phyloP scores from a whole-genome alignment of 1,284 basidiomycete genomes.

The Ganoderma resinaceum region DNA sequence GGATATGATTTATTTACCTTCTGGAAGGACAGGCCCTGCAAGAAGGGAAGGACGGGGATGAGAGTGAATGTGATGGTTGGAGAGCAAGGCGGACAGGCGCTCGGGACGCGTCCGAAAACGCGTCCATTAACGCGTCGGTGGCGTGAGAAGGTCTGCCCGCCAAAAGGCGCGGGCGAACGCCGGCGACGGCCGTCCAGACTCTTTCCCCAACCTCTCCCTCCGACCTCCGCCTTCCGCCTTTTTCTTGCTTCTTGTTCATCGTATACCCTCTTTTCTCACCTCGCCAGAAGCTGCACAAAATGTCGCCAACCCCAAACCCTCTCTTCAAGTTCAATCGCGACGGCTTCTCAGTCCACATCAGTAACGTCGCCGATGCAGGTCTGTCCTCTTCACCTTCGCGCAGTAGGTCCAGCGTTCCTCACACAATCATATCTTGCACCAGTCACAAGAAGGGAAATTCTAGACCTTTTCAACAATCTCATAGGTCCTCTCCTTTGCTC shows the following conservation, averaged over 20 bases:
- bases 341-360: conserved; percentile 50
- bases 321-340: conserved; percentile 46
- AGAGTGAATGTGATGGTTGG: background rate
- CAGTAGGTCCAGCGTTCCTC: background rate
- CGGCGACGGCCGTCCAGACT: conserved; percentile 33
- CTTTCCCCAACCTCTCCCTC: conserved; percentile 31
- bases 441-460: conserved; percentile 57
- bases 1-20: background rate
- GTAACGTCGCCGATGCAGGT: conserved; percentile 51
- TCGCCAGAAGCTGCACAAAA: conserved; percentile 18
- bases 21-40: background rate
- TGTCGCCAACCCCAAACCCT: conserved; percentile 35
- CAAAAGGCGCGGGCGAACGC: conserved; percentile 24
- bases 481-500: conserved; percentile 49
- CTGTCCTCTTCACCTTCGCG: conserved; percentile 22
- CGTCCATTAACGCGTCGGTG: conserved; percentile 30
- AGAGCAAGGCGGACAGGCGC: background rate
- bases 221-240: conserved; percentile 15
- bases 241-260: conserved; percentile 34
- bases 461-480: conserved; percentile 62
- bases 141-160: conserved; percentile 32
- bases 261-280: conserved; percentile 18
- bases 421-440: conserved; percentile 3
- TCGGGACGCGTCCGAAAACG: conserved; percentile 18
- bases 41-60: background rate